Evolutionary conservation across 1,139 yeast species (phyloP).

Genomic region (Yamadazyma dushanensis): DNA sequence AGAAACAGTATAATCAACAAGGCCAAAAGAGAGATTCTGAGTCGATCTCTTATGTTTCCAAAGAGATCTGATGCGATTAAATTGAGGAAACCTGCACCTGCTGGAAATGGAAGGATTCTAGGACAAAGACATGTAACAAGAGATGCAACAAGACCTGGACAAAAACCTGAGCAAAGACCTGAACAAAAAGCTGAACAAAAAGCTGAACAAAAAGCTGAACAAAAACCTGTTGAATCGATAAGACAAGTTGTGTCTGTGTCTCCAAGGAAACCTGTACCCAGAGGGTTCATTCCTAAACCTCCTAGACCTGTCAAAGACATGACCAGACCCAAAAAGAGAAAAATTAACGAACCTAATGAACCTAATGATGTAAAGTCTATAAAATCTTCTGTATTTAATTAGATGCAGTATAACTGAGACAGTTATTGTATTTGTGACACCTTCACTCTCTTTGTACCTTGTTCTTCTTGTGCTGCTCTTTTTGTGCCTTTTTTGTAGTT

Average conservation of each 20-base stretch:
- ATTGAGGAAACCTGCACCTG: not conserved
- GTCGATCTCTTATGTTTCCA: constrained; percentile 36
- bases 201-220: too few relatives aligned
- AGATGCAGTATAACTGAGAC: not conserved
- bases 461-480: constrained; percentile 4
- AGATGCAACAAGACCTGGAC: not conserved
- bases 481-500: constrained; percentile 14
- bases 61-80: constrained; percentile 7
- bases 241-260: too few relatives aligned
- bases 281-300: too few relatives aligned
- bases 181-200: too few relatives aligned
- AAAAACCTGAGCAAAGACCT: too few relatives aligned
- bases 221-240: too few relatives aligned
- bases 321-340: not conserved
- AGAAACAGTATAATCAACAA: constrained; percentile 33
- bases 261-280: too few relatives aligned
- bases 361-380: constrained; percentile 17
- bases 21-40: constrained; percentile 35
- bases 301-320: too few relatives aligned
- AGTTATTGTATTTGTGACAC: not conserved
- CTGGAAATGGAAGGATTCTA: not conserved
- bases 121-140: not conserved
- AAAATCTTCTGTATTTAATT: constrained; percentile 35
- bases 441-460: constrained; percentile 2
- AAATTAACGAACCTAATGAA: constrained; percentile 6